phyloP scores from a whole-genome alignment of 805 yeast species.

The Saccharomycopsis babjevae region DNA sequence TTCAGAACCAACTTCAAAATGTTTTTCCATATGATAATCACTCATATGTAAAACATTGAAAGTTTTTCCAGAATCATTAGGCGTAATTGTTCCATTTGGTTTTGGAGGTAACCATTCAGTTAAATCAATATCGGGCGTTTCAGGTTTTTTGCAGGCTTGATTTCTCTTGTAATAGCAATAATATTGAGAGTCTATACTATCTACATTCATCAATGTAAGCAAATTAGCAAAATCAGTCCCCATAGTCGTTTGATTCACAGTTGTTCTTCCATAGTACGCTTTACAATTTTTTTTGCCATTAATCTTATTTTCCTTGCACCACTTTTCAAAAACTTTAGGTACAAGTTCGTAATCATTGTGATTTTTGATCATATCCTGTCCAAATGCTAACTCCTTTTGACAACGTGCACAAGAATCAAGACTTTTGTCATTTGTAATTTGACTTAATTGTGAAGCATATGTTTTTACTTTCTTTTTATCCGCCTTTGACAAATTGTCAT shows the following conservation, averaged over 20 bases:
- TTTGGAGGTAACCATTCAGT: slow-evolving; percentile 36
- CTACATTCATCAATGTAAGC: slow-evolving; percentile 41
- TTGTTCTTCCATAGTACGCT: slow-evolving; percentile 28
- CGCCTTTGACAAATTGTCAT: neutral
- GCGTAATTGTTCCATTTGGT: slow-evolving; percentile 35
- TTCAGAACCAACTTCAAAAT: slow-evolving; percentile 45
- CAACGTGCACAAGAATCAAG: slow-evolving; percentile 27
- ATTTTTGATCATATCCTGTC: slow-evolving; percentile 29
- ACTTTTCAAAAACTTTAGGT: slow-evolving; percentile 31
- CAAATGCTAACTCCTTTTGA: slow-evolving; percentile 27
- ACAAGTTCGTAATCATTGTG: slow-evolving; percentile 30
- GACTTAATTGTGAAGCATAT: neutral
- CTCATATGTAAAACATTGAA: slow-evolving; percentile 57
- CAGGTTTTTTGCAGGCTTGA: slow-evolving; percentile 44
- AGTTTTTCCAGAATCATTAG: slow-evolving; percentile 29
- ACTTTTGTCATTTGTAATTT: slow-evolving; percentile 2
- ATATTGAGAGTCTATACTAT: slow-evolving; percentile 46
- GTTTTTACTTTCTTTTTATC: neutral
- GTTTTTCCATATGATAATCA: slow-evolving; percentile 54
- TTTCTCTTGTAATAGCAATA: slow-evolving; percentile 46
- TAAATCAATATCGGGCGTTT: slow-evolving; percentile 38
- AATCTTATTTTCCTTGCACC: slow-evolving; percentile 33
- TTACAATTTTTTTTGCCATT: slow-evolving; percentile 24
- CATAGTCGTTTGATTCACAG: slow-evolving; percentile 28
- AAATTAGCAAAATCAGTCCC: slow-evolving; percentile 43